Base-by-base conservation (phyloP, 179 eudicot genomes). In the Gypsophila paniculata region DNA sequence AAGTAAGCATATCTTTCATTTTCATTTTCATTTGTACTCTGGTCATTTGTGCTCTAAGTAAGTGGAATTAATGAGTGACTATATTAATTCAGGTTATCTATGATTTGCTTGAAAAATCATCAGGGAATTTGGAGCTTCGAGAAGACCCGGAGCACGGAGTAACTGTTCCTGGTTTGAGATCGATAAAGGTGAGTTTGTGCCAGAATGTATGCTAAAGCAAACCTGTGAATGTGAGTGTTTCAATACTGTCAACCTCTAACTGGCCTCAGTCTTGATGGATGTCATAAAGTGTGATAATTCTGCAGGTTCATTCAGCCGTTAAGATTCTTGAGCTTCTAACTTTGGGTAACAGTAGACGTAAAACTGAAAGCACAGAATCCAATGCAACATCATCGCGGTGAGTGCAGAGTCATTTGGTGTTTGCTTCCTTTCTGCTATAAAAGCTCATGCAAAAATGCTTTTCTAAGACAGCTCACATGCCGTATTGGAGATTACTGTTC, bases 341-440 rank as follows among this genome's bases (percentile, higher is more conserved):
- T 75, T 59, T 90, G 85, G 96, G 96, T 55, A 90, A 88, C 75
- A 89, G 93, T 75, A 87, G 96, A 65, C 83, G 96, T 39, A 90
- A 90, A 84, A 88, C 93, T 65, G 96, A 90, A 73, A 85, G 93
- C 78, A 90, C 93, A 38, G 91, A 84, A 79, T 88, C 80, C 62
- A 90, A 90, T 77, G 88, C 80, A 68, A 88, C 96, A 77, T 90
- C 96, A 15, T 90, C 96, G 49, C 91, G 93, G 96, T 90, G 78
- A 81, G 96, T 82, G n/a, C 44, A 46, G 1, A 72, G 3, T 51
- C 55, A 42, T 57, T 55, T 66, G 54, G 54, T 18, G 42, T 54
- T n/a, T 29, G 25, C 32, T 19, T 53, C 63, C 8, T 36, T 61
- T 62, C 60, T 72, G 38, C 25, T 61, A 52, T 39, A 26, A 29